Conservation (phyloP, 352 stramenopile genomes). For the Globisporangium paroecandrum region DNA sequence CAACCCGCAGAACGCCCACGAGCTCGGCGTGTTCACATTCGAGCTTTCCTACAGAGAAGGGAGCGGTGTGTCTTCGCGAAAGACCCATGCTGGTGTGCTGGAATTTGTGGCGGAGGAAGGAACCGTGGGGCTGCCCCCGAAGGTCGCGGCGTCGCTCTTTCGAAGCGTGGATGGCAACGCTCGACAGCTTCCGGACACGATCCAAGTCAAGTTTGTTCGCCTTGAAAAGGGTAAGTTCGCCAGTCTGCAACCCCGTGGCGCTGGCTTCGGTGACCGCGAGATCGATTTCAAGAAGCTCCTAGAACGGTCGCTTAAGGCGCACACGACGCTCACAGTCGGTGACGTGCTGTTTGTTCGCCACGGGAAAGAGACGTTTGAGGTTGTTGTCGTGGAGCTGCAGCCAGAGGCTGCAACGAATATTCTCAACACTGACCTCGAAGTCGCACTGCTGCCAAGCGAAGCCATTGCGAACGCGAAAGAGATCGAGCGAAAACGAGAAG, state of each 20-base stretch:
- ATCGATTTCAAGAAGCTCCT: constrained; percentile 85
- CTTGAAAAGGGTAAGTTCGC: constrained; percentile 71
- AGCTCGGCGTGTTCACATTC: constrained; percentile 80
- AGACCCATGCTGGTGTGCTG: constrained; percentile 72
- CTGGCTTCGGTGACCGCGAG: constrained; percentile 69
- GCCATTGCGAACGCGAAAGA: constrained; percentile 38
- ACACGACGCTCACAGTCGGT: constrained; percentile 74
- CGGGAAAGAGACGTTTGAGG: constrained; percentile 70
- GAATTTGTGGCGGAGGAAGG: constrained; percentile 81
- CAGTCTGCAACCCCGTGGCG: constrained; percentile 57
- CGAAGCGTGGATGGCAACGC: neutral
- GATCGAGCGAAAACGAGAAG: constrained; percentile 27
- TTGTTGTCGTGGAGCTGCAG: constrained; percentile 55
- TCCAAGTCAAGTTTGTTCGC: constrained; percentile 70
- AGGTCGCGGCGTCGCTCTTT: constrained; percentile 71
- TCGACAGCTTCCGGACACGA: constrained; percentile 24
- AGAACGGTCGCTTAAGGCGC: constrained; percentile 60
- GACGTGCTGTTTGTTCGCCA: constrained; percentile 78
- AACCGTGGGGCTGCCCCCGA: constrained; percentile 71
- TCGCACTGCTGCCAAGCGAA: constrained; percentile 75
- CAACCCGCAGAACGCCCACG: constrained; percentile 72
- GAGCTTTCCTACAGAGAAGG: constrained; percentile 45
- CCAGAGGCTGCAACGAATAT: constrained; percentile 63
- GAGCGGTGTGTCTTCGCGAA: constrained; percentile 19
- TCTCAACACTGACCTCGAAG: constrained; percentile 80